Base-by-base conservation (phyloP, 768 basidiomycete genomes). In the Rhodotorula sphaerocarpa region DNA sequence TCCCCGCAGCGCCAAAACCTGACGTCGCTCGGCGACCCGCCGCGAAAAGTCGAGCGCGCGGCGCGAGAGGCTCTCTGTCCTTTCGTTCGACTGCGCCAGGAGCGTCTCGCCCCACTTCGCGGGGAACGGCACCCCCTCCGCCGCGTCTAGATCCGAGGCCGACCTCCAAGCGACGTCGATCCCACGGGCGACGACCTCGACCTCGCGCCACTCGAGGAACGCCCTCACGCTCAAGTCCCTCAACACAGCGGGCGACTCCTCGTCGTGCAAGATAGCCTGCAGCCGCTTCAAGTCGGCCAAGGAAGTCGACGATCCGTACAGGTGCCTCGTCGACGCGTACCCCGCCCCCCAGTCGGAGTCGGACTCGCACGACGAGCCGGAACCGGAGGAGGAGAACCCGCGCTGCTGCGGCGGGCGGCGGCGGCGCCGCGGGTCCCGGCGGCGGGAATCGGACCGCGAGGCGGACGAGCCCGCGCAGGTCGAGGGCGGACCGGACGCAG, bases 201-300 rank as follows among this genome's bases (percentile, higher is more conserved):
- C 48, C 27, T 67, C 66, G 27, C 66, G 33, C 66, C 66, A 67
- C 45, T 63, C 61, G 16, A 59, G 46, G 45, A 67, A 67, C 10
- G 57, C 31, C 5, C 16, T 6, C 21, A 50, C 50, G 10, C 54
- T 15, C 4, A 18, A 36, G 7, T 25, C 9, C 23, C 61, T 20
- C 34, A 63, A 18, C 20, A 23, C 10, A 3, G 11, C 18, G 20
- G n/a, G 36, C 5, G 23, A 7, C 2, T 14, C 12, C 1, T 46
- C 7, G 15, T 54, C 28, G 30, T 48, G 52, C 4, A 67, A 28
- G 25, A 62, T 21, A 20, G 36, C 27, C 10, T 54, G 56, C 6
- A 67, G 54, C 2, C 50, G 42, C 12, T 42, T 27, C 23, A 67
- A 53, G 44, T 59, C 50, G 6, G 57, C 48, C 23, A 58, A 48